These are phyloP conservation scores for Aspergillus melleus DNA, from an alignment of 2,329 filamentous ascomycete species.

Conservation along the genomic window DNA sequence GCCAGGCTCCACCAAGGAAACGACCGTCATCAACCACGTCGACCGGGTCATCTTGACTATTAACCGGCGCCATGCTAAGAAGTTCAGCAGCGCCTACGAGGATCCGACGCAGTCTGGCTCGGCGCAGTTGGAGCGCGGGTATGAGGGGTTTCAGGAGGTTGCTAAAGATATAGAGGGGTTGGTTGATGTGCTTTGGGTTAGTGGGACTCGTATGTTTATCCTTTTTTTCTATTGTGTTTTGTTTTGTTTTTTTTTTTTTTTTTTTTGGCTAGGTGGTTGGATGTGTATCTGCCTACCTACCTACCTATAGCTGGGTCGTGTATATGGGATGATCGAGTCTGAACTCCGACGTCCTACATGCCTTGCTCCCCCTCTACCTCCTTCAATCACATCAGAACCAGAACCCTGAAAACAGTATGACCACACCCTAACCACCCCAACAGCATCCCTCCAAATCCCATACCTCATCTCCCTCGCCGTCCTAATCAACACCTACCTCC, in stretches of 20 bases:
- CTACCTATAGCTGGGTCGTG: no score
- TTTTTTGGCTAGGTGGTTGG: neutral
- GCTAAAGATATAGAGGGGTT: slow-evolving; percentile 72
- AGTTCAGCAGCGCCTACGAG: slow-evolving; percentile 40
- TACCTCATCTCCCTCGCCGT: slow-evolving; percentile 78
- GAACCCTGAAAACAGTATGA: neutral
- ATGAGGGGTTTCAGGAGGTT: slow-evolving; percentile 66
- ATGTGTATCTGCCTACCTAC: neutral
- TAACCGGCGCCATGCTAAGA: slow-evolving; percentile 55
- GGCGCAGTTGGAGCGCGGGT: slow-evolving; percentile 45
- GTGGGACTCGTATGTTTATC: slow-evolving; percentile 72
- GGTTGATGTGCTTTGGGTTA: slow-evolving; percentile 81
- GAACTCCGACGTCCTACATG: no score
- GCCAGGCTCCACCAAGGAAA: slow-evolving; percentile 60
- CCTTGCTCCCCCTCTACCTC: no score
- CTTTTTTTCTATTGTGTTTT: neutral
- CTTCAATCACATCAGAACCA: no score
- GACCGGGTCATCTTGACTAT: slow-evolving; percentile 54
- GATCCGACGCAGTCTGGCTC: slow-evolving; percentile 29
- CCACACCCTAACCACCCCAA: neutral
- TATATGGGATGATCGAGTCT: no score
- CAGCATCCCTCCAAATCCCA: slow-evolving; percentile 77
- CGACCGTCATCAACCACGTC: slow-evolving; percentile 57
- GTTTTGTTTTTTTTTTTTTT: neutral
- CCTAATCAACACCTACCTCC: slow-evolving; percentile 69